phyloP scores from a whole-genome alignment of 2,329 filamentous ascomycete species.

The Diaporthe citri region DNA sequence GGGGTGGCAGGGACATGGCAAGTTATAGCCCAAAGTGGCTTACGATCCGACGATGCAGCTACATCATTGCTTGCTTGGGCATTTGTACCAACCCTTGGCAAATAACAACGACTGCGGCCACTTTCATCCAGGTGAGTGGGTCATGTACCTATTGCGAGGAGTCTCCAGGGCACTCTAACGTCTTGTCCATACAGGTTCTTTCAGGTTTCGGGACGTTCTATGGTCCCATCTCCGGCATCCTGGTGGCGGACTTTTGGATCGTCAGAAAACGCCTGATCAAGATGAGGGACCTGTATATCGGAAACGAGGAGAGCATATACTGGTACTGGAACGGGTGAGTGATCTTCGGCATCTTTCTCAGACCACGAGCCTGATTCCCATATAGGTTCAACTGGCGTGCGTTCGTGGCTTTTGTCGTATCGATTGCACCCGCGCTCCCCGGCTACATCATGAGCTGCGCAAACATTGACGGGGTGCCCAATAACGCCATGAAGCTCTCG shows the following conservation, averaged over 20 bases:
- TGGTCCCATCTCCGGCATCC: slow-evolving; percentile 41
- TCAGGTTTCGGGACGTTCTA: slow-evolving; percentile 44
- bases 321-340: slow-evolving; percentile 39
- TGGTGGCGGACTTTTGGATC: slow-evolving; percentile 43
- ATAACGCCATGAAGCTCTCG: slow-evolving; percentile 32
- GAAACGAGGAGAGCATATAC: slow-evolving; percentile 43
- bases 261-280: slow-evolving; percentile 41
- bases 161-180: neutral
- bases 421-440: slow-evolving; percentile 32
- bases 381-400: slow-evolving; percentile 41
- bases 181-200: slow-evolving; percentile 35
- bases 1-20: slow-evolving; percentile 20
- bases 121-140: slow-evolving; percentile 29
- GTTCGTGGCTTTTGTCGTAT: slow-evolving; percentile 35
- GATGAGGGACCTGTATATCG: slow-evolving; percentile 42
- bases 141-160: no score
- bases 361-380: neutral
- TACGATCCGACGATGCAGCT: slow-evolving; percentile 32
- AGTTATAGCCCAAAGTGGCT: slow-evolving; percentile 31
- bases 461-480: slow-evolving; percentile 23
- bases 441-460: slow-evolving; percentile 36
- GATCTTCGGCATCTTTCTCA: no score
- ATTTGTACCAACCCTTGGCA: slow-evolving; percentile 36
- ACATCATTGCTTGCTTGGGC: slow-evolving; percentile 31
- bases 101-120: slow-evolving; percentile 34